Conservation (phyloP, 352 stramenopile genomes). For the Globisporangium recalcitrans region DNA sequence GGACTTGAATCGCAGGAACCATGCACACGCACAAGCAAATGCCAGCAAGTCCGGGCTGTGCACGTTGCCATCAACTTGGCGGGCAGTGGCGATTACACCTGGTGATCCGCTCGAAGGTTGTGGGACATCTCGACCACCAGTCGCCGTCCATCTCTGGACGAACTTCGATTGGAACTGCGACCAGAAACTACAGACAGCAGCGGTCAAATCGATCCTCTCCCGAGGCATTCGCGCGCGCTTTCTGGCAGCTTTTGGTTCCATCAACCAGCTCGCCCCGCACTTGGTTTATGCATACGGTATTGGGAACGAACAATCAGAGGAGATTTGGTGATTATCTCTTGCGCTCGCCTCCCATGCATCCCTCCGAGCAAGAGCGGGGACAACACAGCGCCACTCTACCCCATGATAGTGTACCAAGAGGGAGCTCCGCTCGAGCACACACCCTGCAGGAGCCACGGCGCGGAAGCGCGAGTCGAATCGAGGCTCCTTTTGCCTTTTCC, state of each 20-base stretch:
- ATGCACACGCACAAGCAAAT: too few species aligned
- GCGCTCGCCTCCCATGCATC: not conserved
- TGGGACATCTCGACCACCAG: not conserved
- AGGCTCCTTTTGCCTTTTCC: not conserved
- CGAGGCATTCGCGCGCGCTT: not conserved
- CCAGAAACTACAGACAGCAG: not conserved
- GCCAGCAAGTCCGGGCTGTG: not conserved
- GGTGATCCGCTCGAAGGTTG: not conserved
- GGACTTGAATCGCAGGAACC: too few species aligned
- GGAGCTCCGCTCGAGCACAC: not conserved
- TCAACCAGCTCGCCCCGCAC: too few species aligned
- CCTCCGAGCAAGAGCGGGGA: not conserved
- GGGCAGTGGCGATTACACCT: not conserved
- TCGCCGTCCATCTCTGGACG: not conserved
- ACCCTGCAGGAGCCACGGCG: not conserved
- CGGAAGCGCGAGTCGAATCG: not conserved
- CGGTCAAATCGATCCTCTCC: not conserved
- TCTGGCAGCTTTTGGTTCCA: too few species aligned
- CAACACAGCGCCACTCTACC: not conserved
- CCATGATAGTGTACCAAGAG: too few species aligned
- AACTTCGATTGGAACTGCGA: not conserved
- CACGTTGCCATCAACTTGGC: not conserved
- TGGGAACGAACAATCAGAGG: not conserved
- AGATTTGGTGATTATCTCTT: not conserved
- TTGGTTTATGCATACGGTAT: not conserved